Percentiles rank a stretch among this genome's conserved stretches.
Evolutionary conservation across 805 yeast genomes (phyloP).

Genomic region (Metschnikowia reukaufii): DNA sequence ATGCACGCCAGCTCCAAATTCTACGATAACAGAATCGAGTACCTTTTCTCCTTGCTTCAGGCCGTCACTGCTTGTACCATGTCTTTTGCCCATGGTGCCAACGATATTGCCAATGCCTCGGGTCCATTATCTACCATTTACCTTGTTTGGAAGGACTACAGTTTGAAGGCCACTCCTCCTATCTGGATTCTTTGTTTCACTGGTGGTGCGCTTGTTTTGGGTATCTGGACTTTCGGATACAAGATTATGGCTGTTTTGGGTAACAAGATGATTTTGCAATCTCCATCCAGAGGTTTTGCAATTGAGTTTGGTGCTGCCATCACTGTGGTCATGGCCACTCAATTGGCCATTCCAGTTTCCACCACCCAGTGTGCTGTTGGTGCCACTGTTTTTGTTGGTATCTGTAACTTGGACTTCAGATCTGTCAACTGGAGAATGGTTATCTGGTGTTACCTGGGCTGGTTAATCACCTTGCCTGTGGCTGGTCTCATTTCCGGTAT

Average conservation of each 20-base stretch:
- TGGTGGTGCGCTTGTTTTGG: slow-evolving; percentile 65
- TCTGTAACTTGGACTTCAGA: slow-evolving; percentile 61
- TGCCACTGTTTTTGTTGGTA: slow-evolving; percentile 73
- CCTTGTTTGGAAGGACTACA: slow-evolving; percentile 56
- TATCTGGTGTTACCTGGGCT: slow-evolving; percentile 66
- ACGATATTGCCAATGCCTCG: slow-evolving; percentile 75
- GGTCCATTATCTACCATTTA: slow-evolving; percentile 73
- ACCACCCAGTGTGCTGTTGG: slow-evolving; percentile 81
- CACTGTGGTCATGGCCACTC: slow-evolving; percentile 74
- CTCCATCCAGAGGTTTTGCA: slow-evolving; percentile 76
- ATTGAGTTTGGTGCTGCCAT: slow-evolving; percentile 78
- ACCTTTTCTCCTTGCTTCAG: slow-evolving; percentile 65
- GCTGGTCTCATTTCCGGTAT: slow-evolving; percentile 75
- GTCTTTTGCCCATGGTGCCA: slow-evolving; percentile 83
- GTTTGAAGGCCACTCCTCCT: slow-evolving; percentile 60
- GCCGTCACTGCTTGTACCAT: slow-evolving; percentile 73
- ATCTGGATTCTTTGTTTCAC: slow-evolving; percentile 70
- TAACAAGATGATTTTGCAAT: slow-evolving; percentile 69
- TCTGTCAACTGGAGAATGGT: slow-evolving; percentile 80
- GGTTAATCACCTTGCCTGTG: slow-evolving; percentile 71
- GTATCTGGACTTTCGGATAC: slow-evolving; percentile 72
- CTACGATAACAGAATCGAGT: slow-evolving; percentile 71
- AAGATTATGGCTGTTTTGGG: slow-evolving; percentile 69
- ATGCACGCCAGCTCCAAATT: slow-evolving; percentile 61
- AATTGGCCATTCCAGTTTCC: slow-evolving; percentile 67